Evolutionary conservation across 2,329 filamentous ascomycete species (phyloP).

Genomic region (Capronia epimyces): DNA sequence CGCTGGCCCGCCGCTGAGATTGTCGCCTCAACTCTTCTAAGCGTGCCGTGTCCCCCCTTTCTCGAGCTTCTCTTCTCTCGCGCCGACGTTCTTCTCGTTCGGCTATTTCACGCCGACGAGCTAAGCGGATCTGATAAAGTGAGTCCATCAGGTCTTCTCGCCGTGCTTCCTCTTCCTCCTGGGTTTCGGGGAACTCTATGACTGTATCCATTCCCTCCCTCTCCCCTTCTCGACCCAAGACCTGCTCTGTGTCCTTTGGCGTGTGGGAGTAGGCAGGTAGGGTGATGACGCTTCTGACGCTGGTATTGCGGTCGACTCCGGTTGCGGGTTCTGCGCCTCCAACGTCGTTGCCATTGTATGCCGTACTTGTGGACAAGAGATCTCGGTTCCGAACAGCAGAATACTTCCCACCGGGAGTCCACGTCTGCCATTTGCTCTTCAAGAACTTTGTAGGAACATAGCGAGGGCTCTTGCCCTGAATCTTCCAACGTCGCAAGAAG

Average conservation of each 20-base stretch:
- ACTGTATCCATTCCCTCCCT: constrained; percentile 87
- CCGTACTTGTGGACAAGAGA: constrained; percentile 18
- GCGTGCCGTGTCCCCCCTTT: constrained; percentile 62
- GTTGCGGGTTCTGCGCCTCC: constrained; percentile 26
- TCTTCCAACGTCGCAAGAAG: constrained; percentile 20
- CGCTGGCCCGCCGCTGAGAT: constrained; percentile 48
- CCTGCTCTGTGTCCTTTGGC: constrained; percentile 68
- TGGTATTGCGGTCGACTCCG: constrained; percentile 72
- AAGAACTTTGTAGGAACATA: constrained; percentile 22
- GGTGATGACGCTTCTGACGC: constrained; percentile 88
- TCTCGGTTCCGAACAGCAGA: constrained; percentile 18
- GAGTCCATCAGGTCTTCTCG: constrained; percentile 90
- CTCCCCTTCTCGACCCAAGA: constrained; percentile 84
- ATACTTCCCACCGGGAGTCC: constrained; percentile 28
- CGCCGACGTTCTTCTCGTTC: constrained; percentile 73
- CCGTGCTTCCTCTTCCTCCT: constrained; percentile 69
- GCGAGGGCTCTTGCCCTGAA: constrained; percentile 22
- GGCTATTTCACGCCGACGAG: constrained; percentile 66
- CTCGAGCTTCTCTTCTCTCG: constrained; percentile 65
- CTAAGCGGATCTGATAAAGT: constrained; percentile 79
- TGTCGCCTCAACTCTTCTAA: constrained; percentile 59
- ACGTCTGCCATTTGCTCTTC: constrained; percentile 25
- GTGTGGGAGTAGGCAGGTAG: constrained; percentile 75
- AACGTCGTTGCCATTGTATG: constrained; percentile 21
- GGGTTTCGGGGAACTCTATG: constrained; percentile 74